A percentile compares a stretch with the other conserved stretches of the same genome.
Evolutionary conservation across 75 land plant species (phyloP).

Genomic region (Cunninghamia lanceolata): DNA sequence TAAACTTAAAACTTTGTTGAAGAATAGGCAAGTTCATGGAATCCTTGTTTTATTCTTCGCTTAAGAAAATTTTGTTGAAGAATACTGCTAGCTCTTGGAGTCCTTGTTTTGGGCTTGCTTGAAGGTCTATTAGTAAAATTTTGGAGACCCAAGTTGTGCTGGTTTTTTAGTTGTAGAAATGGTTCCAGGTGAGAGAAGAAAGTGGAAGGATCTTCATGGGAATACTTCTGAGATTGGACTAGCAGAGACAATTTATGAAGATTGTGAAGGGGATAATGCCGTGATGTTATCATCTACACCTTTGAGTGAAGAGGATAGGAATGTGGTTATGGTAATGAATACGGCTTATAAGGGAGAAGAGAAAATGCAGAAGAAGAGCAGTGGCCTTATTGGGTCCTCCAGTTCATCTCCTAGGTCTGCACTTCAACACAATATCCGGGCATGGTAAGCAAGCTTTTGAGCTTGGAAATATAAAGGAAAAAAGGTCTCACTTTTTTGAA

Average conservation of each 20-base stretch:
- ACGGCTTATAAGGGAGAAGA: neutral
- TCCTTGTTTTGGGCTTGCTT: neutral
- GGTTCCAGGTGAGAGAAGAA: neutral
- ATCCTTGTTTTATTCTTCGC: neutral
- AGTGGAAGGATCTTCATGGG: neutral
- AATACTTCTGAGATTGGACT: neutral
- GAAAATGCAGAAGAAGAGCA: neutral
- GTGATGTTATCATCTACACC: neutral
- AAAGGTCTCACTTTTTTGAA: neutral
- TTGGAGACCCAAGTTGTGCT: neutral
- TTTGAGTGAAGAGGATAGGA: neutral
- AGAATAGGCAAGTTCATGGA: neutral
- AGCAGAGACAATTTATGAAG: neutral
- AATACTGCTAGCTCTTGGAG: neutral
- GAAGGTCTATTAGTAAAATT: neutral
- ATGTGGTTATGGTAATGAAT: neutral
- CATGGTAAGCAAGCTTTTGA: constrained; percentile 2
- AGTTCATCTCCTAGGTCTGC: neutral
- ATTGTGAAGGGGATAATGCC: neutral
- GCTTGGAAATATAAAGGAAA: neutral
- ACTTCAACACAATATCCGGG: neutral
- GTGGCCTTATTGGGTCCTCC: neutral
- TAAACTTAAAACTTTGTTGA: too few species aligned
- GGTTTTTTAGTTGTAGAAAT: neutral
- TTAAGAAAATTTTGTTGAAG: too few species aligned